Evolutionary conservation across 768 basidiomycete species (phyloP), one percentile per base, ranked within the genome.

Genomic region (Hygrophorus russula): DNA sequence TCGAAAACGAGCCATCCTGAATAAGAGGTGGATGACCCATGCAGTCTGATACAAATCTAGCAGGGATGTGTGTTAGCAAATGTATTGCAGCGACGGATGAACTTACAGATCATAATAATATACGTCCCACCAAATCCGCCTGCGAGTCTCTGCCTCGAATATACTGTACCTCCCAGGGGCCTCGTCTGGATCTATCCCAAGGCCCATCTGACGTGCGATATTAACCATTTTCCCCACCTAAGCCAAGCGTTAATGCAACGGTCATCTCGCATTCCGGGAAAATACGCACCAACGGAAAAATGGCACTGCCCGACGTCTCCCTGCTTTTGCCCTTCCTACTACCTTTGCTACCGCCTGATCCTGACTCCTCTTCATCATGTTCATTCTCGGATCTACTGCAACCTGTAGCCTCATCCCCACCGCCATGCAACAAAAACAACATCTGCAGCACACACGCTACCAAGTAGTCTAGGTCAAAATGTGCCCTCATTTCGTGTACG

Each of bases 71-170:
- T 37, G 33, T 20, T 15, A 13, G 7, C 36, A 40, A 31, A 41
- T n/a, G 8, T 28, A 27, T 11, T 14, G 42, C 7, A 11, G 27
- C 8, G 36, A 20, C 13, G 31, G 11, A 36, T 46, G 33, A n/a
- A 72, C 82, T 52, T 56, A 87, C 86, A 80, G 54, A 57, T 89
- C 87, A 56, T 78, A 86, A 59, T 74, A 84, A 54, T 77, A 71
- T 9, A 86, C 67, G 41, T 84, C 80, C 86, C 86, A 89, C 82
- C 86, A 86, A 5, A 84, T 58, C 69, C 58, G 53, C 37, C 60
- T 55, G 36, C 58, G 58, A 47, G 54, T 54, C 27, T 65, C 65
- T 37, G 19, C 48, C 50, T 43, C 42, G 34, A 45, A 50, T 46
- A 36, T 30, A 18, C 18, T 37, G 37, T 31, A 44, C 35, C 47